These are phyloP conservation scores for Colletotrichum plurivorum DNA, from an alignment of 2,329 filamentous ascomycete species.

Conservation along the genomic window DNA sequence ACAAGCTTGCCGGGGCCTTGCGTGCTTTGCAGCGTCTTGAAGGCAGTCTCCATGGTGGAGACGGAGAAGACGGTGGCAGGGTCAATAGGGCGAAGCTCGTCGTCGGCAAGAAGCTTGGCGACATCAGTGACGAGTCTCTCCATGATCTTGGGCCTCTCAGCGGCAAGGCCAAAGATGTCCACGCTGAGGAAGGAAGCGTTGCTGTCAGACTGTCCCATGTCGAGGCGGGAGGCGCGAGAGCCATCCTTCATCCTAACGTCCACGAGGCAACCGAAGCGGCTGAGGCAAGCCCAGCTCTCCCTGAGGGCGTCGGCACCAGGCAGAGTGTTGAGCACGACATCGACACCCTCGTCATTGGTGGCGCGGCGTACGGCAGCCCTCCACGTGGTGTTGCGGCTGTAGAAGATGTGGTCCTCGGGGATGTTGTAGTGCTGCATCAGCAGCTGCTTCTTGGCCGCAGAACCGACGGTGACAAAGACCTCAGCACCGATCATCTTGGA, in stretches of 20 bases:
- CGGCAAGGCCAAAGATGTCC: slow-evolving; percentile 60
- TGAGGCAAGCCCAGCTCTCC: slow-evolving; percentile 60
- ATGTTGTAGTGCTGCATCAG: slow-evolving; percentile 48
- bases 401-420: slow-evolving; percentile 47
- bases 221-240: slow-evolving; percentile 57
- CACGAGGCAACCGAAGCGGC: slow-evolving; percentile 60
- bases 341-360: slow-evolving; percentile 51
- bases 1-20: slow-evolving; percentile 59
- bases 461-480: slow-evolving; percentile 50
- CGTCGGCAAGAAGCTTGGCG: slow-evolving; percentile 51
- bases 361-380: slow-evolving; percentile 45
- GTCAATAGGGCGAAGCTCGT: slow-evolving; percentile 52
- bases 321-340: slow-evolving; percentile 58
- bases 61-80: slow-evolving; percentile 53
- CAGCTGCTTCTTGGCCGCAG: slow-evolving; percentile 48
- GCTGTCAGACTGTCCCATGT: slow-evolving; percentile 64
- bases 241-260: slow-evolving; percentile 60
- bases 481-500: slow-evolving; percentile 49
- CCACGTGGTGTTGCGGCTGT: slow-evolving; percentile 49
- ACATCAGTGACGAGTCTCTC: slow-evolving; percentile 55
- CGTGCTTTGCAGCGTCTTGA: slow-evolving; percentile 53
- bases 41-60: slow-evolving; percentile 54
- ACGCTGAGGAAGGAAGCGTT: slow-evolving; percentile 63
- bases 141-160: slow-evolving; percentile 57
- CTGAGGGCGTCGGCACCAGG: slow-evolving; percentile 58